Evolutionary conservation across 768 basidiomycete genomes (phyloP).

Genomic region (Lactifluus subvellereus): DNA sequence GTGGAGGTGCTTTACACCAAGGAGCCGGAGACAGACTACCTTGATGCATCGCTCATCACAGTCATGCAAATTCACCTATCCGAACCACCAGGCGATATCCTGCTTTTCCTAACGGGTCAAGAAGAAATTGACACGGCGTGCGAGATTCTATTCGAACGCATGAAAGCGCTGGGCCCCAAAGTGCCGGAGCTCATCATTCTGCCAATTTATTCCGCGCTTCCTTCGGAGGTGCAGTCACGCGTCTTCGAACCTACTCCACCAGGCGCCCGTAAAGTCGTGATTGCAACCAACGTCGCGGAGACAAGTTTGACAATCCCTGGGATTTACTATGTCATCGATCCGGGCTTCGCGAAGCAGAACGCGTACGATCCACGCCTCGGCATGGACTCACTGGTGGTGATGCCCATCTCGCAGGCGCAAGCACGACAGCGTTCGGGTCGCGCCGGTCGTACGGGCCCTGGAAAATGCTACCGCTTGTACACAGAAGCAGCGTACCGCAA

Average conservation of each 20-base stretch:
- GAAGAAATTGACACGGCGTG: conserved; percentile 98
- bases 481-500: conserved; percentile 98
- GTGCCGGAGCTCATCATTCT: conserved; percentile 96
- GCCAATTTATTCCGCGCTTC: conserved; percentile 96
- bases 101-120: conserved; percentile 97
- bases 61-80: conserved; percentile 99
- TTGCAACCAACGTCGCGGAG: conserved; percentile 99
- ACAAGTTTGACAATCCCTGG: conserved; percentile 97
- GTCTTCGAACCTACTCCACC: conserved; percentile 98
- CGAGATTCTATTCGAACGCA: conserved; percentile 95
- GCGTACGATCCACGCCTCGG: conserved; percentile 95
- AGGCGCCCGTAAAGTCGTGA: conserved; percentile 97
- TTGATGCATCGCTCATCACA: conserved; percentile 96
- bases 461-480: conserved; percentile 96
- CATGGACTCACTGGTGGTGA: conserved; percentile 98
- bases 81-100: conserved; percentile 92
- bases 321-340: conserved; percentile 98
- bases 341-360: conserved; percentile 98
- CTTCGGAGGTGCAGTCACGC: conserved; percentile 95
- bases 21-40: conserved; percentile 95
- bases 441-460: conserved; percentile 95
- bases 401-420: conserved; percentile 98
- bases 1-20: conserved; percentile 99
- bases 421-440: conserved; percentile 94
- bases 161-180: conserved; percentile 98